phyloP scores from a whole-genome alignment of 202 grass and related monocot species.

The Tripidium arundinaceum region DNA sequence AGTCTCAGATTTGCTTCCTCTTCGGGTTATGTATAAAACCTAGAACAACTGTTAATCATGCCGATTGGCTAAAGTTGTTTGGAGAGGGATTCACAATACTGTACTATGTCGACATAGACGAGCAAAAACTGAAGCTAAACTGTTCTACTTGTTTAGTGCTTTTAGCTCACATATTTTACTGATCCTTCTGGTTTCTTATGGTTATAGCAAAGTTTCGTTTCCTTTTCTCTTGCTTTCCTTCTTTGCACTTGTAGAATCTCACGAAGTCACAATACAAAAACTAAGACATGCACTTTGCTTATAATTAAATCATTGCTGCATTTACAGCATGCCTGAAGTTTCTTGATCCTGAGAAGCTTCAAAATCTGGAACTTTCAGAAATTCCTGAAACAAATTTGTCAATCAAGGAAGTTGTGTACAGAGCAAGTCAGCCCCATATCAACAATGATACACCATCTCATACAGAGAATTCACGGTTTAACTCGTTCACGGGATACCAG shows the following conservation, averaged over 20 bases:
- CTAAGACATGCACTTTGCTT: slow-evolving; percentile 13
- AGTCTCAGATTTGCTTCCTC: background rate
- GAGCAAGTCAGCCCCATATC: slow-evolving; percentile 30
- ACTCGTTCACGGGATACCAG: slow-evolving; percentile 79
- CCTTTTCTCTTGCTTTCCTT: background rate
- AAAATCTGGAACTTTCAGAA: slow-evolving; percentile 53
- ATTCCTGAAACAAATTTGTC: slow-evolving; percentile 30
- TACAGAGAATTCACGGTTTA: slow-evolving; percentile 52
- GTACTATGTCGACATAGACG: background rate
- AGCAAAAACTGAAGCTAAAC: background rate
- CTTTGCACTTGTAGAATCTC: background rate
- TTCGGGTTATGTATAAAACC: background rate
- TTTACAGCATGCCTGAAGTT: slow-evolving; percentile 76
- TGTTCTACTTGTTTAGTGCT: slow-evolving; percentile 8
- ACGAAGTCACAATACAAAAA: background rate
- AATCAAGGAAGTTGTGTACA: slow-evolving; percentile 60
- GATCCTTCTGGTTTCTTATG: background rate
- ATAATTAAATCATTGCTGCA: slow-evolving; percentile 28
- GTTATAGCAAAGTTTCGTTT: background rate
- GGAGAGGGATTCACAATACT: background rate
- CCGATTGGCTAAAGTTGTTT: background rate
- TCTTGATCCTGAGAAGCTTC: slow-evolving; percentile 51
- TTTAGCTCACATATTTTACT: slow-evolving; percentile 2
- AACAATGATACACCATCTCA: slow-evolving; percentile 27
- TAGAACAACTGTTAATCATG: background rate